Evolutionary conservation across 352 stramenopile genomes (phyloP).

Genomic region (Achlya hypogyna): DNA sequence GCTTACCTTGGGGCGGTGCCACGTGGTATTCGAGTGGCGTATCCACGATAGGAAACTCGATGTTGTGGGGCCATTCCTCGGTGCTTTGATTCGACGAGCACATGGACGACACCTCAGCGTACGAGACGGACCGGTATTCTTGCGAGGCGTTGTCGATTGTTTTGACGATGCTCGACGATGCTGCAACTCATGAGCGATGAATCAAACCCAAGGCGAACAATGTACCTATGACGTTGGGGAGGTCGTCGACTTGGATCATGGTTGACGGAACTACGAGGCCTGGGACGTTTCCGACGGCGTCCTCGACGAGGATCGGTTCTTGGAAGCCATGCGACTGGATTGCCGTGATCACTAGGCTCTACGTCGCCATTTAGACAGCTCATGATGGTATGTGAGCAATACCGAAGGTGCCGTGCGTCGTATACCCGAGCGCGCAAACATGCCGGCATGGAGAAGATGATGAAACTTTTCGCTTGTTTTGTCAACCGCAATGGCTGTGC

Average conservation of each 20-base stretch:
- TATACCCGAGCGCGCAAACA: slow-evolving; percentile 46
- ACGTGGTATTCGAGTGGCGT: slow-evolving; percentile 15
- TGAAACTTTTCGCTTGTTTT: slow-evolving; percentile 47
- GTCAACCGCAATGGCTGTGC: slow-evolving; percentile 24
- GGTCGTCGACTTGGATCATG: slow-evolving; percentile 12
- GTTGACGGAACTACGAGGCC: slow-evolving; percentile 2
- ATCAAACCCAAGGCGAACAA: background rate
- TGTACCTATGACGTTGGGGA: slow-evolving; percentile 10
- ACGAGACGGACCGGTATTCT: slow-evolving; percentile 1
- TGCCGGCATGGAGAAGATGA: slow-evolving; percentile 32
- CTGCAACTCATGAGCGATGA: background rate
- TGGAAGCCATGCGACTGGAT: slow-evolving; percentile 18
- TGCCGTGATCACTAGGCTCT: background rate
- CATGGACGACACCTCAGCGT: background rate
- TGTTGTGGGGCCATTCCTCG: slow-evolving; percentile 4
- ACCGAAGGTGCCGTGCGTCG: slow-evolving; percentile 30
- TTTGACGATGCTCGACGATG: slow-evolving; percentile 9
- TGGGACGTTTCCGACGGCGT: slow-evolving; percentile 5
- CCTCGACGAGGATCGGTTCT: slow-evolving; percentile 15
- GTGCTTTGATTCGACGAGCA: background rate
- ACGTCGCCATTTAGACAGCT: background rate
- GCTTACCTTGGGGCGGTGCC: slow-evolving; percentile 15
- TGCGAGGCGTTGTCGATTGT: slow-evolving; percentile 10
- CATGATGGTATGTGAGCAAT: background rate
- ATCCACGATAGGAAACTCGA: slow-evolving; percentile 19